Evolutionary conservation across 345 rosid genomes (phyloP), one percentile per base, ranked within the genome.

Genomic region (Ceriops zippeliana): DNA sequence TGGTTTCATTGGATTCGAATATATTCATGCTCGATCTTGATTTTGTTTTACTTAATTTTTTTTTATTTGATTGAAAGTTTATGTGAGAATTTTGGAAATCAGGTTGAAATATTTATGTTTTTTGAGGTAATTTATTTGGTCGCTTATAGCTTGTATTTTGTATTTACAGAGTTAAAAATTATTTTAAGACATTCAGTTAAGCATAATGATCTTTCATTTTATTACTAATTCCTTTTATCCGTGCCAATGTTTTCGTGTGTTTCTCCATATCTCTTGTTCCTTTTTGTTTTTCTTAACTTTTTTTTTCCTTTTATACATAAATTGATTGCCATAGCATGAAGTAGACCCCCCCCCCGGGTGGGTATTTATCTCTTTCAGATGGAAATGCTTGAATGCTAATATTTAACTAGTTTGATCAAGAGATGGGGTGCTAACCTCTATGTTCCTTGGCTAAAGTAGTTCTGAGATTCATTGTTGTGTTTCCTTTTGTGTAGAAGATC

Each of bases 1-100:
- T 65, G 59, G 63, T 62, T 61, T 19, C 30, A 5, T 73, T 68
- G 53, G 73, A 79, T 75, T 69, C 31, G 65, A 65, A 64, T 42
- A 62, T 57, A 19, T 26, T 47, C 7, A n/a, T 5, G 15, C 30
- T 26, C 22, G 62, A 66, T 73, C 76, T 61, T 67, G 11, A 24
- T 58, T 27, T 65, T 22, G 2, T 57, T 19, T 3, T 28, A 24
- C 47, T 54, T 0, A 27, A 20, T 54, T 64, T 19, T 15, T 15
- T 5, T 58, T 10, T 42, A 37, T 26, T 62, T 52, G 38, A 17
- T 37, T 42, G 24, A 38, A 53, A 42, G 37, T 34, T 7, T 34
- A 34, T 26, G 5, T 5, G 19, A 63, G 22, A 64, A 19, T 10
- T 9, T 26, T 37, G 28, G 30, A 68, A 58, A 9, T 35, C 15